Percentiles rank a stretch among this genome's conserved stretches.
Conservation (phyloP, 2,329 filamentous ascomycete species). For the Stagonosporopsis cucurbitacearum region DNA sequence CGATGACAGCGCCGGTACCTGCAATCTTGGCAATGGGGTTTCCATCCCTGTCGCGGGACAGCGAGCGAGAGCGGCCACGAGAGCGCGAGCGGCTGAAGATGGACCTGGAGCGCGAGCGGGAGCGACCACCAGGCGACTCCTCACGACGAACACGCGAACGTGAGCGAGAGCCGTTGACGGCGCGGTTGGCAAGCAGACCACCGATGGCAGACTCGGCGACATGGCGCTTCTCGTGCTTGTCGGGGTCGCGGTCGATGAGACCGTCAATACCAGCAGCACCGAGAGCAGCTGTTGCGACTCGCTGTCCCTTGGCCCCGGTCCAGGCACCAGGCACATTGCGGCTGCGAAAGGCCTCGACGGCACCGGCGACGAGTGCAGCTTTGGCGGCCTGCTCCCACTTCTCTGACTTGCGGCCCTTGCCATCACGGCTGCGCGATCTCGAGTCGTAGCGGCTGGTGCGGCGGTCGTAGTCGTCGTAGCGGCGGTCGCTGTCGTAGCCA, state of each 20-base stretch:
- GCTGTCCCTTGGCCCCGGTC: slow-evolving; percentile 90
- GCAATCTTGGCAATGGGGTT: slow-evolving; percentile 58
- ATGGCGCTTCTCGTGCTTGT: slow-evolving; percentile 79
- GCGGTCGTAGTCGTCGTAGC: slow-evolving; percentile 37
- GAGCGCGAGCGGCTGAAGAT: slow-evolving; percentile 57
- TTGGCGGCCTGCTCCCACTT: slow-evolving; percentile 79
- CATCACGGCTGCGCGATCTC: slow-evolving; percentile 56
- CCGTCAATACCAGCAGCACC: slow-evolving; percentile 88
- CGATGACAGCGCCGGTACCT: slow-evolving; percentile 57
- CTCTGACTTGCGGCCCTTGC: slow-evolving; percentile 61
- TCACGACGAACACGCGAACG: slow-evolving; percentile 57
- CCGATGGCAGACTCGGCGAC: slow-evolving; percentile 87
- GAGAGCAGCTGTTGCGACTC: slow-evolving; percentile 83
- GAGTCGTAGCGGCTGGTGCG: slow-evolving; percentile 59
- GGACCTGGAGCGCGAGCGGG: slow-evolving; percentile 68
- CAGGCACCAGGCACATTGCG: slow-evolving; percentile 88
- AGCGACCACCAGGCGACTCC: slow-evolving; percentile 57
- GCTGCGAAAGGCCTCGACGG: slow-evolving; percentile 88
- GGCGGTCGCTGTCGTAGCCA: slow-evolving; percentile 54
- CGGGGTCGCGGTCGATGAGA: slow-evolving; percentile 70
- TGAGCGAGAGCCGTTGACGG: slow-evolving; percentile 80
- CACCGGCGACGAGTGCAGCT: slow-evolving; percentile 87
- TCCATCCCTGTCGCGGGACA: slow-evolving; percentile 57
- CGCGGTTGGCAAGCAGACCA: slow-evolving; percentile 82
- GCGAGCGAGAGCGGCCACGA: slow-evolving; percentile 51